Base-by-base conservation (phyloP, 2,329 filamentous ascomycete species). In the Xylaria sp. region DNA sequence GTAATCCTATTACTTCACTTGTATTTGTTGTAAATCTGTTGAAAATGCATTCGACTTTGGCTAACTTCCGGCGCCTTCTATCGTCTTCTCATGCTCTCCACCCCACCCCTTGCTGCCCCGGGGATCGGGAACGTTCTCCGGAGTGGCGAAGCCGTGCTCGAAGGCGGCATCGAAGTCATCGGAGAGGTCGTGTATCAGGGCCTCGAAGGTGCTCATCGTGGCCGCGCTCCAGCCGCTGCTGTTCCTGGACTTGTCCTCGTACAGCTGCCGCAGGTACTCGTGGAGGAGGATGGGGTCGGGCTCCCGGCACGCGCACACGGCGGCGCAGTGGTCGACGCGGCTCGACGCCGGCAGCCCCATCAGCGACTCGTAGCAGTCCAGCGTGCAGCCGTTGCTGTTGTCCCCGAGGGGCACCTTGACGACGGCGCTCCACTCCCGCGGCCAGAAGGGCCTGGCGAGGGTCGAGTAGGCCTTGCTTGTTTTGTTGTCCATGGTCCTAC, bases 331-430 rank as follows among this genome's bases (percentile, higher is more conserved):
- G 19, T 22, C 13, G 24, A 51, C 20, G 2, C 13, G 21, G 22
- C 19, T 21, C 4, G 19, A 22, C 2, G 26, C 42, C 3, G 49
- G 41, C 16, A 51, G 42, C n/a, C 34, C 21, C 49, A 51, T 46
- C 2, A 52, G 37, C 7, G 29, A 13, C 19, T 40, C 44, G 43
- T 52, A 45, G 42, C 43, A 46, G 17, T 52, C 49, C 7, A 52
- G 6, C 2, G 38, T 37, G 38, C 49, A 52, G 22, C 43, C 49
- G 1, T 13, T 26, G 22, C 43, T 43, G 1, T 13, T 26, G 5
- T 22, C 4, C 4, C n/a, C 26, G 7, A 52, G 8, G 2, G 38
- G 38, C 38, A 47, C 22, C 9, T 24, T 17, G 22, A 42, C 7
- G 41, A 5, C 16, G 41, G 22, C 19, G 22, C 26, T 43, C 19